A percentile compares a stretch with the other conserved stretches of the same genome.
Conservation (phyloP, 1,139 yeast species). For the Lodderomyces pseudojiufengensis region DNA sequence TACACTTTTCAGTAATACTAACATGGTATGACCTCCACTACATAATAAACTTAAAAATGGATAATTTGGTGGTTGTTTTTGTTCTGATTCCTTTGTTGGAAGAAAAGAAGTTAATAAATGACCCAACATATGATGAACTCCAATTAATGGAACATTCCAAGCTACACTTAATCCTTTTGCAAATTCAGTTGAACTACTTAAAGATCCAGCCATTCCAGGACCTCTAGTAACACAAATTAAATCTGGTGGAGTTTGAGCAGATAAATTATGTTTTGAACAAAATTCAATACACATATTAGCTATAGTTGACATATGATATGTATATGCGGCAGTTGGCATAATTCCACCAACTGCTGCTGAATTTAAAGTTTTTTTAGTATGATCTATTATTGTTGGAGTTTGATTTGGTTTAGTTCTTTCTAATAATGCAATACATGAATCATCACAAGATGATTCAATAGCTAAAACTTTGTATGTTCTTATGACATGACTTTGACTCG, state of each 20-base stretch:
- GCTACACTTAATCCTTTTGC: slow-evolving; percentile 85
- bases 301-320: slow-evolving; percentile 65
- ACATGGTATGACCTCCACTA: slow-evolving; percentile 94
- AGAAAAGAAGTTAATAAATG: slow-evolving; percentile 75
- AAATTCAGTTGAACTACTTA: slow-evolving; percentile 75
- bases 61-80: slow-evolving; percentile 46
- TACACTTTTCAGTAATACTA: slow-evolving; percentile 63
- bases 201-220: slow-evolving; percentile 94
- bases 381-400: slow-evolving; percentile 54
- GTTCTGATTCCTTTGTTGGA: slow-evolving; percentile 19
- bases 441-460: slow-evolving; percentile 93
- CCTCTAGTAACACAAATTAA: slow-evolving; percentile 89
- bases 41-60: slow-evolving; percentile 81
- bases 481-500: not conserved
- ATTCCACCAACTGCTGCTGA: slow-evolving; percentile 77
- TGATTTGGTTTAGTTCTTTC: slow-evolving; percentile 37
- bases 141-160: slow-evolving; percentile 72
- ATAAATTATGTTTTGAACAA: slow-evolving; percentile 23
- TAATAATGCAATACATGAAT: slow-evolving; percentile 80
- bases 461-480: slow-evolving; percentile 68
- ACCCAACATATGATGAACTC: slow-evolving; percentile 96
- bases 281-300: slow-evolving; percentile 26
- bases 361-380: slow-evolving; percentile 62
- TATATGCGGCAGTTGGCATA: slow-evolving; percentile 80
- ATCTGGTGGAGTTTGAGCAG: slow-evolving; percentile 50